These are phyloP conservation scores for Penicillium manginii DNA, from an alignment of 495 filamentous ascomycete genomes.

Conservation along the genomic window DNA sequence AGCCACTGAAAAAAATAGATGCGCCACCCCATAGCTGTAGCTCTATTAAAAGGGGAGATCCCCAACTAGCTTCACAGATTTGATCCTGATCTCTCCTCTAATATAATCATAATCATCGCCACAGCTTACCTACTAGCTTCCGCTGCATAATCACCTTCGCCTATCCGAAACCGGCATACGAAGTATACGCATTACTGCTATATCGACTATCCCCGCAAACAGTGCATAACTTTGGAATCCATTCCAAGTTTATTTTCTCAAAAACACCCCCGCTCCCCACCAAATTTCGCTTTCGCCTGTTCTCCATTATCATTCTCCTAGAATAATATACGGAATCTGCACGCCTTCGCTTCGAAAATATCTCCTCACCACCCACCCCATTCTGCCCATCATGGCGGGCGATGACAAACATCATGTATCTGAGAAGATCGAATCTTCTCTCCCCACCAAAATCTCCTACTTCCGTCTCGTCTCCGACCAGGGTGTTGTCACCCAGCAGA, in stretches of 20 bases:
- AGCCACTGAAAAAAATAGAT: neutral
- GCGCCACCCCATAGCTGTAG: neutral
- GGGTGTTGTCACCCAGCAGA: conserved; percentile 56
- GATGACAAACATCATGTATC: conserved; percentile 24
- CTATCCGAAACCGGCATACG: conserved; percentile 8
- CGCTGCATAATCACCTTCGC: conserved; percentile 5
- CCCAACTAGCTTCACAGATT: neutral
- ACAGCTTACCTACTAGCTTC: neutral
- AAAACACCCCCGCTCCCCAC: conserved; percentile 5
- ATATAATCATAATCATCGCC: conserved; percentile 2
- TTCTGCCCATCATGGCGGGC: conserved; percentile 36
- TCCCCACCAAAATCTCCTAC: conserved; percentile 43
- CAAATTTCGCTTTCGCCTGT: neutral
- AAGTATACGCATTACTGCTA: neutral
- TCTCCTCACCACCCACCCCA: conserved; percentile 1
- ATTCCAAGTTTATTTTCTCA: neutral
- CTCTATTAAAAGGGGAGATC: neutral
- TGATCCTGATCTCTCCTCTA: neutral
- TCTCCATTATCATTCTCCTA: neutral
- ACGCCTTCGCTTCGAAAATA: neutral
- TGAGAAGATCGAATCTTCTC: conserved; percentile 36
- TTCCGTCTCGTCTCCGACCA: conserved; percentile 55
- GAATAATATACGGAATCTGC: neutral
- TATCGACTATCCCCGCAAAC: conserved; percentile 16
- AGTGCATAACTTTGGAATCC: conserved; percentile 5